Conservation (phyloP, 192 early-diverging fungal species). For the Helicostylum pulchrum region DNA sequence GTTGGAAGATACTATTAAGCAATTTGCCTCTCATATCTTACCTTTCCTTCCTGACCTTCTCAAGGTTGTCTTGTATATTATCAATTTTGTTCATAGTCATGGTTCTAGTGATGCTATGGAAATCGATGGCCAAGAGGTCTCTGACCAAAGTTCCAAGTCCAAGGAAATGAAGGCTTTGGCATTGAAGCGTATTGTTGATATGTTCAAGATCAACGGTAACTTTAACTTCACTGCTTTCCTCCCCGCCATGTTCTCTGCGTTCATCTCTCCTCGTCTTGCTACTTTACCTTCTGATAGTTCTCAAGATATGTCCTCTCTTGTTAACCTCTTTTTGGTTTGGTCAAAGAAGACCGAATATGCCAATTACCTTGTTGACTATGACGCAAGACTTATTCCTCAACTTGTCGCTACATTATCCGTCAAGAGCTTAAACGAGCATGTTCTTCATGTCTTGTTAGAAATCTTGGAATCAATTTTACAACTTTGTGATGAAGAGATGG, state of each 20-base stretch:
- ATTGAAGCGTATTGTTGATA: constrained; percentile 68
- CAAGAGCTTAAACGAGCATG: constrained; percentile 73
- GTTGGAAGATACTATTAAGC: constrained; percentile 78
- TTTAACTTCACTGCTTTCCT: constrained; percentile 82
- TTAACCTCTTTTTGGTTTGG: constrained; percentile 81
- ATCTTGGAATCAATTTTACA: constrained; percentile 72
- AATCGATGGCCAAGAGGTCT: constrained; percentile 19
- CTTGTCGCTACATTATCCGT: constrained; percentile 73
- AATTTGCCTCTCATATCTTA: constrained; percentile 68
- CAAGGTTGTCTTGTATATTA: constrained; percentile 72
- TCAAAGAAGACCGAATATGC: constrained; percentile 61
- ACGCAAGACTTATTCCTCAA: constrained; percentile 61
- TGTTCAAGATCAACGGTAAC: constrained; percentile 71
- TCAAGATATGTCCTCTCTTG: constrained; percentile 76
- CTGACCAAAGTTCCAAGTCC: constrained; percentile 46
- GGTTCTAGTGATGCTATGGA: constrained; percentile 32
- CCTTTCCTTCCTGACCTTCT: constrained; percentile 74
- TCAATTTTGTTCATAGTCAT: constrained; percentile 48
- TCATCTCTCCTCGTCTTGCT: constrained; percentile 68
- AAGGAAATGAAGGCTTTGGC: constrained; percentile 65
- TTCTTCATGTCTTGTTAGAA: constrained; percentile 66
- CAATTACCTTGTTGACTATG: constrained; percentile 61
- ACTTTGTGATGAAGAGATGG: constrained; percentile 50
- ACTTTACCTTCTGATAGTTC: constrained; percentile 80
- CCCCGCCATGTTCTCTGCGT: constrained; percentile 65